Evolutionary conservation across 345 rosid genomes (phyloP), one percentile per base, ranked within the genome.

Genomic region (Eucalyptus sideroxylon): DNA sequence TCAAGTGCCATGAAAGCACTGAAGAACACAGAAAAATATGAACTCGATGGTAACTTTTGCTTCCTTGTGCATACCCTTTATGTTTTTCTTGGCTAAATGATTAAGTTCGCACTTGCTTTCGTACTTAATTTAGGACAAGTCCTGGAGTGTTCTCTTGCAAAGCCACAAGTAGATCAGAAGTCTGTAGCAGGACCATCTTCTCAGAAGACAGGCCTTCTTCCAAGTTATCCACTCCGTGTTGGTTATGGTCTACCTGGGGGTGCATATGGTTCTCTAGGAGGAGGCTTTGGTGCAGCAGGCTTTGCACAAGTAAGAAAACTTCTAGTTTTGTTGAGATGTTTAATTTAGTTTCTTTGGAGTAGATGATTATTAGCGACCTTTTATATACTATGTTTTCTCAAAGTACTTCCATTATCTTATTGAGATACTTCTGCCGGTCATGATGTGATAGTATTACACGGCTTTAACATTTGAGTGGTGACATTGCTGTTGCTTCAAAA

Each of bases 141-240:
- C 82, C 91, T 98, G 93, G 99, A 98, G 89, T 97, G 97, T 91
- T 96, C 98, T 37, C 97, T 98, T 90, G 99, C 98, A 42, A 98
- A 96, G 94, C 99, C 99, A 82, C 98, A 95, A 91, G 91, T 97
- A 23, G 99, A 98, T 91, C 98, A 94, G 91, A 98, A 95, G 91
- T 86, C 93, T 62, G 89, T 86, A 90, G 94, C 95, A 56, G 93
- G 89, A 67, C 92, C 94, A 88, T 93, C 93, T 86, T 77, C 92
- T 26, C 98, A 94, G 92, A 94, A 93, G 72, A 88, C 96, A 55
- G 93, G 94, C 89, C 83, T 98, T 91, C 93, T 94, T 90, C 96
- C 97, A 87, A 94, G 93, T 92, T 95, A 94, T 89, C 98, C 96
- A 89, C 94, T 97, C 88, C 93, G 87, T 89, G 91, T 93, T 88